Evolutionary conservation across 2,329 filamentous ascomycete species (phyloP).

Genomic region (Aaosphaeria arxii): DNA sequence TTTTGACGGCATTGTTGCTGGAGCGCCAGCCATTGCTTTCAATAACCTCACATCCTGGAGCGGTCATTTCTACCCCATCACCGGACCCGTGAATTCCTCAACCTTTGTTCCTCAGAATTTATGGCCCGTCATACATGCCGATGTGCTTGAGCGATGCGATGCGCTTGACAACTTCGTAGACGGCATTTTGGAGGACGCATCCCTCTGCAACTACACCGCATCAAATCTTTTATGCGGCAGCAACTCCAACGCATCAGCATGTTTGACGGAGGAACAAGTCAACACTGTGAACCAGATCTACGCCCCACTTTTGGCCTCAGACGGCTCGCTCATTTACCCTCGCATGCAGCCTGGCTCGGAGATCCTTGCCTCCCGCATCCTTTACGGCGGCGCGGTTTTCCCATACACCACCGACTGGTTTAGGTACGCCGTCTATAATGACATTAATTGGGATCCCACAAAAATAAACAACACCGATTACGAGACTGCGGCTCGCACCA

Average conservation of each 20-base stretch:
- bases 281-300: slow-evolving; percentile 26
- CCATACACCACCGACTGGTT: slow-evolving; percentile 35
- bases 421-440: slow-evolving; percentile 41
- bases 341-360: slow-evolving; percentile 7
- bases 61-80: background rate
- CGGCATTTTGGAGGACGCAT: slow-evolving; percentile 13
- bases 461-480: slow-evolving; percentile 36
- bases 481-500: slow-evolving; percentile 12
- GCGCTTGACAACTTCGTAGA: slow-evolving; percentile 21
- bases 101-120: background rate
- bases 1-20: slow-evolving; percentile 20
- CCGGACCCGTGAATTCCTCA: slow-evolving; percentile 5
- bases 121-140: slow-evolving; percentile 4
- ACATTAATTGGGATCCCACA: slow-evolving; percentile 36
- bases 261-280: slow-evolving; percentile 15
- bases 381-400: slow-evolving; percentile 25
- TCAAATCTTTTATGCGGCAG: slow-evolving; percentile 6
- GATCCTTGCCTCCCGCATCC: slow-evolving; percentile 5
- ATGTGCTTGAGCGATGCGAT: slow-evolving; percentile 12
- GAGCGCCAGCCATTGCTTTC: slow-evolving; percentile 13
- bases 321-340: slow-evolving; percentile 2
- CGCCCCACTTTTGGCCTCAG: background rate
- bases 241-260: slow-evolving; percentile 12
- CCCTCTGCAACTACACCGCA: slow-evolving; percentile 12
- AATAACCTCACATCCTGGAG: background rate